Conservation (phyloP, 345 rosid species). For the Turnera subulata region DNA sequence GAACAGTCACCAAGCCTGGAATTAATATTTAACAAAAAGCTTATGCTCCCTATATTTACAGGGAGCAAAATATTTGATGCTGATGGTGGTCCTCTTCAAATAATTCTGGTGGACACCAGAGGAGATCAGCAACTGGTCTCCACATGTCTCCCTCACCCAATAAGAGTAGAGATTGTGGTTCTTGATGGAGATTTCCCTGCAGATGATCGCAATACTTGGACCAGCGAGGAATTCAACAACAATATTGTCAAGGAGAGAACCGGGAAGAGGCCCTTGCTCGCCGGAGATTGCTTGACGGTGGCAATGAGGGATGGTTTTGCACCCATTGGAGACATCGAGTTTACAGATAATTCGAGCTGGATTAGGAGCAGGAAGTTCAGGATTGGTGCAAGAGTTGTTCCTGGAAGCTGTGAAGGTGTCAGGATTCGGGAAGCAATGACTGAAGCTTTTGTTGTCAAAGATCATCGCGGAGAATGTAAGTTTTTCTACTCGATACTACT, state of each 20-base stretch:
- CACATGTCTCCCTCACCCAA: conserved; percentile 36
- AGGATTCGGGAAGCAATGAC: conserved; percentile 67
- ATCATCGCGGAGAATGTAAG: conserved; percentile 98
- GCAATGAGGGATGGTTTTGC: conserved; percentile 54
- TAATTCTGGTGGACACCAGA: conserved; percentile 39
- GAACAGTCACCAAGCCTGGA: conserved; percentile 41
- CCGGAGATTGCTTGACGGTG: conserved; percentile 58
- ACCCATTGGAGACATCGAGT: conserved; percentile 53
- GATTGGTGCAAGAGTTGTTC: conserved; percentile 61
- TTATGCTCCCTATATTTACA: conserved; percentile 50
- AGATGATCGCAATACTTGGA: conserved; percentile 45
- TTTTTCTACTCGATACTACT: conserved; percentile 6
- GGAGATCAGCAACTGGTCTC: conserved; percentile 10
- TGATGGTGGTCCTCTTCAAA: conserved; percentile 45
- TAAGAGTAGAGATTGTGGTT: conserved; percentile 67
- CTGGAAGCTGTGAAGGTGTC: conserved; percentile 43
- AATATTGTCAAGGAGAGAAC: conserved; percentile 63
- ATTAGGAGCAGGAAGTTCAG: conserved; percentile 69
- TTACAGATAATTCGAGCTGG: conserved; percentile 96
- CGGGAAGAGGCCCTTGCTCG: conserved; percentile 79
- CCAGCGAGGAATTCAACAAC: conserved; percentile 50
- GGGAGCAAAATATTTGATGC: conserved; percentile 57
- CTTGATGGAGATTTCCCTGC: conserved; percentile 81
- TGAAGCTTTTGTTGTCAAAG: conserved; percentile 73
- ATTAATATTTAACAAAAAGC: conserved; percentile 30